Conservation (phyloP, 208 protist genomes). For the Eutreptiella sp. region DNA sequence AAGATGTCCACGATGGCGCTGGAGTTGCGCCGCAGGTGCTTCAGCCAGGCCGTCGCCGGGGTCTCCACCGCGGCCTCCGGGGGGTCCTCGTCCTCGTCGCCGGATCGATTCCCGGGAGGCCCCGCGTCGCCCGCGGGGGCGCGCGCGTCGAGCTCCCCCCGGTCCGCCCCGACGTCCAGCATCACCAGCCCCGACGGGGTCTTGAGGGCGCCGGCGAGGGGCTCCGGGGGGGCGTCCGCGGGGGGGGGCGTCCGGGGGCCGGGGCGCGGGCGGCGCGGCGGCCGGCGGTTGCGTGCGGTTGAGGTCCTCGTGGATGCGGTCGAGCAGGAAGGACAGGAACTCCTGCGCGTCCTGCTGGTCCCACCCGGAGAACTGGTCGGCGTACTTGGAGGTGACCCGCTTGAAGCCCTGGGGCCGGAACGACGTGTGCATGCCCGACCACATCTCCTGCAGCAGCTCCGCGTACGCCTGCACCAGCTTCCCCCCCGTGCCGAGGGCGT, state of each 20-base stretch:
- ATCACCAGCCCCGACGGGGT: too few species aligned
- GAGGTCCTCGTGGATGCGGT: constrained; percentile 55
- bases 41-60: constrained; percentile 40
- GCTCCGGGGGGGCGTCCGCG: too few species aligned
- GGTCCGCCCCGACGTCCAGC: too few species aligned
- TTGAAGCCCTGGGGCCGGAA: constrained; percentile 5
- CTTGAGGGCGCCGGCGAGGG: too few species aligned
- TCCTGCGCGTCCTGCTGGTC: constrained; percentile 39
- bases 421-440: not conserved
- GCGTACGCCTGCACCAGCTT: not conserved
- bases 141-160: too few species aligned
- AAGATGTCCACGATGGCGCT: constrained; percentile 58
- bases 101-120: constrained; percentile 4
- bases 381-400: not conserved
- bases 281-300: too few species aligned
- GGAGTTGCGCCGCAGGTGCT: constrained; percentile 47
- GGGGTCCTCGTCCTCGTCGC: constrained; percentile 2
- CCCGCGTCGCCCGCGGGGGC: too few species aligned
- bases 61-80: constrained; percentile 26
- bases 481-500: constrained; percentile 20
- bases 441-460: constrained; percentile 10
- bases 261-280: too few species aligned
- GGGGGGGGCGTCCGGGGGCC: too few species aligned
- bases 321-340: constrained; percentile 43
- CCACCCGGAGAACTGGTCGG: constrained; percentile 31